Base-by-base conservation (phyloP, 495 filamentous ascomycete genomes). In the Podospora appendiculata region DNA sequence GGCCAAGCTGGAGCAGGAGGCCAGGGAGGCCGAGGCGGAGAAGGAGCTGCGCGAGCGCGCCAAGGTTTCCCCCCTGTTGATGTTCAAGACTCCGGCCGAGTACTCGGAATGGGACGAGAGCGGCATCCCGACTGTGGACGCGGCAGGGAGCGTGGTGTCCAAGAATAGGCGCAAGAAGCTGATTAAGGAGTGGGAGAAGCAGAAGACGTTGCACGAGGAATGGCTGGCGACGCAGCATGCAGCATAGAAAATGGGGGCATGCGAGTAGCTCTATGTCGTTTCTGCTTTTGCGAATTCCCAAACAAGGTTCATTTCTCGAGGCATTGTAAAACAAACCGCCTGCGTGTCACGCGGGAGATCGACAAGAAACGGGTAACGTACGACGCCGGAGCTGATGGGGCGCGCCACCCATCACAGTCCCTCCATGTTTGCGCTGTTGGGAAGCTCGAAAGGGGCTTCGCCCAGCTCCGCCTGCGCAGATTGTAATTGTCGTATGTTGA, bases 151-250 rank as follows among this genome's bases (percentile, higher is more conserved):
- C 55, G 81, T 84, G 59, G 61, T 91, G 32, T 72, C 83, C 35
- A 92, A 90, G 72, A 83, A 74, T 50, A 72, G 71, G 50, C 61
- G 53, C 14, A 90, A 90, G 76, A 87, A 84, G 75, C 59, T 90
- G 33, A 76, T 63, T 61, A 92, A 90, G 69, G 81, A 83, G 47
- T 90, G 85, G 85, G 84, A 88, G 65, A 78, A 68, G 54, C 87
- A 90, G 76, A 89, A 81, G 72, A 88, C 83, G 74, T 49, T 73
- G 54, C 82, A 89, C 65, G 85, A 90, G 43, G 56, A 64, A 47
- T 59, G 58, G 59, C 55, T 53, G 47, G 61, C 48, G 44, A 56
- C 42, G 32, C 46, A 61, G 48, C 19, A 47, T 19, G 45, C 33
- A 35, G 40, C 40, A 41, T 41, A 41, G 14, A 1, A 41, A 41